Evolutionary conservation across 2,329 filamentous ascomycete genomes (phyloP), one percentile per base, ranked within the genome.

Genomic region (Sporothrix globosa): DNA sequence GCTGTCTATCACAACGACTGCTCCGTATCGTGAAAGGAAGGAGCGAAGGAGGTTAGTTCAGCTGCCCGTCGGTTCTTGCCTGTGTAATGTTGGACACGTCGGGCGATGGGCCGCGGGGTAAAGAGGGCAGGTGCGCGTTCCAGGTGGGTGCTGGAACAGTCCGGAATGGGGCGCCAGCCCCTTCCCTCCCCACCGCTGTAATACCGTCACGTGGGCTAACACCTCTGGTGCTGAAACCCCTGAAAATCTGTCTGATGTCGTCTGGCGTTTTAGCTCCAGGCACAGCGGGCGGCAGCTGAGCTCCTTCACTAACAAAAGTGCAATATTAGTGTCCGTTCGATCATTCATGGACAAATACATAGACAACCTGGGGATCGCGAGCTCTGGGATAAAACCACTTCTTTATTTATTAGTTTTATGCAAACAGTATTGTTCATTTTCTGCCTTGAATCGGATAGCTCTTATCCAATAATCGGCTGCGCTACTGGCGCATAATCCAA

Each of bases 231-330:
- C 60, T 56, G 58, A 66, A 66, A 56, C 60, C 69, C 68, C 61
- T 50, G 58, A 48, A 58, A 39, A 19, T 58, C 58, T 30, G 34
- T 48, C 68, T 65, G 60, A 66, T 60, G 60, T 66, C 50, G 68
- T 66, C 14, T 24, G 53, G 58, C 14, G 58, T 56, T 65, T 69
- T 69, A 66, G 68, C 34, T 34, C 48, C 68, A 69, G 58, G 68
- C 24, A 69, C 68, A 53, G 17, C 48, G 34, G 50, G 68, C 67
- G 30, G 30, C 30, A 3, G 30, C 30, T 30, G 7, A 34, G 7
- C 34, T 34, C 34, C 7, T 34, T 6, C 34, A 34, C 39, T 21
- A 41, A 39, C 11, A 14, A 14, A 27, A 39, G 10, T 17, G 39
- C 39, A n/a, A 61, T 61, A n/a, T 46, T 27, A 46, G 39, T 46